These are phyloP conservation scores for Talaromyces albobiverticillius DNA, from an alignment of 2,329 filamentous ascomycete species.

Conservation along the genomic window DNA sequence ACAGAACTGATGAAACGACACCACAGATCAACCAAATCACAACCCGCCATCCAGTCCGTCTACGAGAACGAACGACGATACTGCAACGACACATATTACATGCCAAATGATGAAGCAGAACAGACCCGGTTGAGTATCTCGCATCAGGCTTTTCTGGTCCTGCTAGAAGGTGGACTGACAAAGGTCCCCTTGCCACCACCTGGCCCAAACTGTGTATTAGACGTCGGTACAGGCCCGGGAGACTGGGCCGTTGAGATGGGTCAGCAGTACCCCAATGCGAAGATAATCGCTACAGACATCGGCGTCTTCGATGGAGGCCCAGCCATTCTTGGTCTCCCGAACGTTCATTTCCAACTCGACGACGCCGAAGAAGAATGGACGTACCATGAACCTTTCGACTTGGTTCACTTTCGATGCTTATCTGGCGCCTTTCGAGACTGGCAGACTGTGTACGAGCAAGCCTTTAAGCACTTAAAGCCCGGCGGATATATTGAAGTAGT, in stretches of 20 bases:
- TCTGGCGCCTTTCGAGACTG: slow-evolving; percentile 49
- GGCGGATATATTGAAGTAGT: slow-evolving; percentile 49
- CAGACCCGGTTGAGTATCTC: slow-evolving; percentile 61
- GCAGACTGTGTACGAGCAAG: slow-evolving; percentile 45
- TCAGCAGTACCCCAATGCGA: slow-evolving; percentile 40
- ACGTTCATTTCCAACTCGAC: slow-evolving; percentile 50
- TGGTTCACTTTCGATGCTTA: slow-evolving; percentile 49
- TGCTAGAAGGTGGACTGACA: slow-evolving; percentile 34
- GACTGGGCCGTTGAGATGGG: slow-evolving; percentile 51
- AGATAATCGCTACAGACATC: slow-evolving; percentile 48
- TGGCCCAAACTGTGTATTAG: slow-evolving; percentile 30
- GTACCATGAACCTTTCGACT: slow-evolving; percentile 48
- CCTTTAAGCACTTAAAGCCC: slow-evolving; percentile 43
- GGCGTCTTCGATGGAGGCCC: slow-evolving; percentile 43
- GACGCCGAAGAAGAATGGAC: slow-evolving; percentile 49
- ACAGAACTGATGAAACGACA: slow-evolving; percentile 10
- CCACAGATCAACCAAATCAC: slow-evolving; percentile 36
- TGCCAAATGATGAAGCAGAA: slow-evolving; percentile 66
- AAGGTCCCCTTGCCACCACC: slow-evolving; percentile 27
- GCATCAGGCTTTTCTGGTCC: slow-evolving; percentile 60
- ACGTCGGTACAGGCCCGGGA: slow-evolving; percentile 50
- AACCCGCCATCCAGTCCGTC: slow-evolving; percentile 50
- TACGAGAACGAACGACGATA: slow-evolving; percentile 61
- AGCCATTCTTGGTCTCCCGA: slow-evolving; percentile 31
- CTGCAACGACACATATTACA: slow-evolving; percentile 61